Base-by-base conservation (phyloP, 2,329 filamentous ascomycete species). In the Neofusicoccum ribis region DNA sequence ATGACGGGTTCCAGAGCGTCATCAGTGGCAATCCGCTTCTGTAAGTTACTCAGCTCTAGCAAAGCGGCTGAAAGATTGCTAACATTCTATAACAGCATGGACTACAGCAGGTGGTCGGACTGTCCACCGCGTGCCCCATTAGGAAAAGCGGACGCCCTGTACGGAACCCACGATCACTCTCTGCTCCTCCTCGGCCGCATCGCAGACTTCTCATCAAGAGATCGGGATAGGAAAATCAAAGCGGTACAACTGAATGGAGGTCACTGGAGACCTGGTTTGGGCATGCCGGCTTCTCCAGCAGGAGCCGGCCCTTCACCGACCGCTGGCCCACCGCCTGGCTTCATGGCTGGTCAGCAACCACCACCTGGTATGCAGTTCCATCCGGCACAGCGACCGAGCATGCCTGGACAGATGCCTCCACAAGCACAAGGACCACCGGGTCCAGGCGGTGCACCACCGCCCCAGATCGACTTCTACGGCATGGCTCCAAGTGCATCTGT, bases 1-100 rank as follows among this genome's bases (percentile, higher is more conserved):
- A 97, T 82, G 95, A 98, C 75, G 88, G 91, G 8, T 96, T 94
- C 70, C 94, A 97, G 76, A 93, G 91, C 74, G 87, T 97, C 67
- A 81, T 98, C 27, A 95, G 93, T 69, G 94, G 92, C 8, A 93
- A 94, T 47, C 85, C 85, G 67, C 82, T 96, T 52, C 89, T 97
- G 92, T 97, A 82, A 84, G 92, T 85, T 27, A 20, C 56, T 3
- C 27, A 34, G 36, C 37, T 9, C 9, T 41, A 37, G 36, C 2
- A 3, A 37, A n/a, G 9, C 9, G 27, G 15, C 17, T n/a, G 15
- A 20, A 5, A 3, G n/a, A 14, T 36, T 4, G 17, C 56, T 60
- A 23, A 60, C 31, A 14, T 5, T 14, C 17, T 14, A 7, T 7
- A 31, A 31, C 60, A 96, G 92, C 67, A 88, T 96, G 83, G 88